Base-by-base conservation (phyloP, 441 rosid species). In the Erodium trifolium region DNA sequence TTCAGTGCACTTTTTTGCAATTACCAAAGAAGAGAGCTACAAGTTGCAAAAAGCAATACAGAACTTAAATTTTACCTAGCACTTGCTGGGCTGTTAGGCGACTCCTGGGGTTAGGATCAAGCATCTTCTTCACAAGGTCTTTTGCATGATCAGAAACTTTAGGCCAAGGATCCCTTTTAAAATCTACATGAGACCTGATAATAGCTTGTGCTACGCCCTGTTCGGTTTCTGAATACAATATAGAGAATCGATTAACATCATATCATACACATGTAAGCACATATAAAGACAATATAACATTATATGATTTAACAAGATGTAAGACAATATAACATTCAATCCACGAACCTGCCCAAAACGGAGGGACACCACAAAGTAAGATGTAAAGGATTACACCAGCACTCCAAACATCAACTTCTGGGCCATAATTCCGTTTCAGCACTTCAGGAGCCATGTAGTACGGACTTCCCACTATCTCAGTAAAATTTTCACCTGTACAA, bases 371-470 rank as follows among this genome's bases (percentile, higher is more conserved):
- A 34, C 37, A 34, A 34, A 88, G 87, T 66, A 88, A 73, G 63
- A 88, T 88, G 81, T 86, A 86, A n/a, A 88, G 91, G 73, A 88
- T 83, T 2, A 88, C 88, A 66, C 93, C 91, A 10, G 93, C 93
- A 68, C 93, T 86, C 93, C 93, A 88, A 37, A 88, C 87, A 73
- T 88, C 91, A 53, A 88, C 80, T 80, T 86, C 91, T 57, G 85
- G 91, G 3, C 93, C 93, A 72, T 88, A 88, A 60, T 81, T 74
- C 23, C 89, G 75, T 72, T 82, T 86, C 49, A 88, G 81, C 64
- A 88, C 91, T 82, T 88, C 91, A 0, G 91, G 93, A 76, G 93
- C 93, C 93, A 88, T 86, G 83, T 86, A 88, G 74, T 88, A 84
- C 0, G 93, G 93, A 75, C 91, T 88, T 41, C 90, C 91, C 71